phyloP scores from a whole-genome alignment of 768 basidiomycete genomes.

The Rhizopogon sp. region DNA sequence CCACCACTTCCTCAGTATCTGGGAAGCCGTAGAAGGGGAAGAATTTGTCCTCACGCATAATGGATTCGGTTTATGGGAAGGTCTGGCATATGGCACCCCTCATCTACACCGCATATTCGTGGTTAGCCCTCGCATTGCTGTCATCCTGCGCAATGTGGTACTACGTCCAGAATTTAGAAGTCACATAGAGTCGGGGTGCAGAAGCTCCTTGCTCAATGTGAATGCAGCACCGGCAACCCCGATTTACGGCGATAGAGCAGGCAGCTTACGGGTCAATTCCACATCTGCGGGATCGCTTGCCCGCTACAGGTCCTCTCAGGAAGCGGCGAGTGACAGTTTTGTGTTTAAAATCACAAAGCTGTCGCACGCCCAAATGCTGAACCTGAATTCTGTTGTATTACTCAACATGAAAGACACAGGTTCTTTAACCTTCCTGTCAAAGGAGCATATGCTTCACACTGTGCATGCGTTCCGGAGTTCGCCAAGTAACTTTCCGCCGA shows the following conservation, averaged over 20 bases:
- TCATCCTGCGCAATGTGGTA: constrained; percentile 22
- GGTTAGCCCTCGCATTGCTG: constrained; percentile 29
- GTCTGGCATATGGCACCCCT: constrained; percentile 14
- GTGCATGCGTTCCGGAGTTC: neutral
- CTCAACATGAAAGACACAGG: neutral
- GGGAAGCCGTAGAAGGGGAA: constrained; percentile 26
- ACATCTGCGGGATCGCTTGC: neutral
- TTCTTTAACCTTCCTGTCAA: constrained; percentile 4
- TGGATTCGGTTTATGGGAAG: constrained; percentile 31
- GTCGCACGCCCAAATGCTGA: neutral
- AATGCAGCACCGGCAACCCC: neutral
- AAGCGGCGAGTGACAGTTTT: constrained; percentile 20
- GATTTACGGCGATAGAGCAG: neutral
- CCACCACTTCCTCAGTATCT: constrained; percentile 28
- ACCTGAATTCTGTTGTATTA: constrained; percentile 2
- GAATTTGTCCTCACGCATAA: constrained; percentile 32
- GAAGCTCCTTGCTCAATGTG: constrained; percentile 1
- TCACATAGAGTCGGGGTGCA: neutral
- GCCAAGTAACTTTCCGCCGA: neutral
- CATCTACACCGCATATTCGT: constrained; percentile 28
- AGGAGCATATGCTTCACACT: constrained; percentile 3
- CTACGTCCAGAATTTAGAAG: constrained; percentile 3
- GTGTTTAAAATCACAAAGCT: constrained; percentile 26
- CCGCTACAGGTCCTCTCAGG: neutral
- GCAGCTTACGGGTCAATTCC: neutral